Conservation (phyloP, 768 basidiomycete genomes). For the Daedaleopsis sinensis region DNA sequence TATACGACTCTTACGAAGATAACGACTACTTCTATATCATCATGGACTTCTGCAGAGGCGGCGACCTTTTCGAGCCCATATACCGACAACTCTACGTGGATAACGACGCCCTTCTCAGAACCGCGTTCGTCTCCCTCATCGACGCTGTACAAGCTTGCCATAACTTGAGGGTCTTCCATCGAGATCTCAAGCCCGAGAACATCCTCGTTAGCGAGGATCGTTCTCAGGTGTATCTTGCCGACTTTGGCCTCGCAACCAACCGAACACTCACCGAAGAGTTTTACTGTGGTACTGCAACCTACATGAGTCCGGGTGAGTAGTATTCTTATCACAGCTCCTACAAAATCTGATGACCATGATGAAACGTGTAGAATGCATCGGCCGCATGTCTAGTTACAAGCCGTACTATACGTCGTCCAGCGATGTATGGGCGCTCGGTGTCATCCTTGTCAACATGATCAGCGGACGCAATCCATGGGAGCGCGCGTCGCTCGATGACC, state of each 20-base stretch:
- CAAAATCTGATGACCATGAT: background rate
- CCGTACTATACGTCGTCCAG: constrained; percentile 34
- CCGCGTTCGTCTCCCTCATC: constrained; percentile 52
- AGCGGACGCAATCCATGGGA: constrained; percentile 74
- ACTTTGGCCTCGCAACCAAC: constrained; percentile 38
- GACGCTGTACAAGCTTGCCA: constrained; percentile 54
- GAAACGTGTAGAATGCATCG: constrained; percentile 22
- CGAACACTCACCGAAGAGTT: constrained; percentile 19
- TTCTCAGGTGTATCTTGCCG: constrained; percentile 43
- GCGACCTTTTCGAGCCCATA: constrained; percentile 36
- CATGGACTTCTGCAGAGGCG: constrained; percentile 26
- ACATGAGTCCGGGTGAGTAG: constrained; percentile 6
- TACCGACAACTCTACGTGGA: constrained; percentile 36
- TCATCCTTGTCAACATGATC: constrained; percentile 53
- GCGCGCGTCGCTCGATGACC: constrained; percentile 65
- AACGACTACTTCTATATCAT: constrained; percentile 18
- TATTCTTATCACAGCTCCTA: background rate
- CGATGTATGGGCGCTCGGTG: constrained; percentile 33
- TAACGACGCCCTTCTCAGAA: constrained; percentile 46
- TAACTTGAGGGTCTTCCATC: constrained; percentile 49
- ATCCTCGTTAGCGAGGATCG: constrained; percentile 45
- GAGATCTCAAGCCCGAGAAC: constrained; percentile 58
- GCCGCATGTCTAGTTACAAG: constrained; percentile 4
- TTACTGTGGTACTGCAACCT: constrained; percentile 21
- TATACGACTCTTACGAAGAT: constrained; percentile 10